Evolutionary conservation across 192 early-diverging fungal species (phyloP).

Genomic region (Jimgerdemannia lactiflua): DNA sequence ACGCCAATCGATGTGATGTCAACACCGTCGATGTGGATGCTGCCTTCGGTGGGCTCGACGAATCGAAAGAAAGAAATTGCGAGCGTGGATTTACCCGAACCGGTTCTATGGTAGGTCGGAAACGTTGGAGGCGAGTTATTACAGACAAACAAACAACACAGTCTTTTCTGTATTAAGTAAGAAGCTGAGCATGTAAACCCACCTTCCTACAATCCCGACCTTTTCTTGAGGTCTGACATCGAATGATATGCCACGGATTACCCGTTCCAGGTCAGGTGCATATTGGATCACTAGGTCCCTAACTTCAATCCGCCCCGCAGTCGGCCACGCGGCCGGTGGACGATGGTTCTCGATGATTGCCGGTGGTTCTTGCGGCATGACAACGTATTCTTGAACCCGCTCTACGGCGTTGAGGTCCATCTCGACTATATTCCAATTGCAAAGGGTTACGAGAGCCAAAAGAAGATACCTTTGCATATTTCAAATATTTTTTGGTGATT

Average conservation of each 20-base stretch:
- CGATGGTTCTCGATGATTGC: conserved; percentile 42
- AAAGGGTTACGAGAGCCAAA: neutral
- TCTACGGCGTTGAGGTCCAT: conserved; percentile 85
- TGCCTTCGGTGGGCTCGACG: conserved; percentile 44
- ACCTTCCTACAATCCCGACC: conserved; percentile 76
- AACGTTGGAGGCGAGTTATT: no score
- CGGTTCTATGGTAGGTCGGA: conserved; percentile 18
- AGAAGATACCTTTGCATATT: neutral
- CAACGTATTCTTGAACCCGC: conserved; percentile 76
- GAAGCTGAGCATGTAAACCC: no score
- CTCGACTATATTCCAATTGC: conserved; percentile 49
- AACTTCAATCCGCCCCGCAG: conserved; percentile 59
- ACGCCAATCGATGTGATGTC: conserved; percentile 56
- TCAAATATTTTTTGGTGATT: neutral
- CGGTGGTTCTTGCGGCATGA: conserved; percentile 74
- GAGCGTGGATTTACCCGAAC: conserved; percentile 63
- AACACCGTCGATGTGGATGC: conserved; percentile 49
- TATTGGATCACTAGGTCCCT: conserved; percentile 68
- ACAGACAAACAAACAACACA: no score
- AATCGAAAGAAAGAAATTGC: conserved; percentile 56
- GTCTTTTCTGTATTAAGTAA: no score
- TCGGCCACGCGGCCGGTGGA: conserved; percentile 58
- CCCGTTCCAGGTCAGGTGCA: conserved; percentile 59
- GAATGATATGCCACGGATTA: conserved; percentile 68
- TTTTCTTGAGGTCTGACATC: conserved; percentile 52